Conservation (phyloP, 2,329 filamentous ascomycete genomes). For the Elsinoe fawcettii region DNA sequence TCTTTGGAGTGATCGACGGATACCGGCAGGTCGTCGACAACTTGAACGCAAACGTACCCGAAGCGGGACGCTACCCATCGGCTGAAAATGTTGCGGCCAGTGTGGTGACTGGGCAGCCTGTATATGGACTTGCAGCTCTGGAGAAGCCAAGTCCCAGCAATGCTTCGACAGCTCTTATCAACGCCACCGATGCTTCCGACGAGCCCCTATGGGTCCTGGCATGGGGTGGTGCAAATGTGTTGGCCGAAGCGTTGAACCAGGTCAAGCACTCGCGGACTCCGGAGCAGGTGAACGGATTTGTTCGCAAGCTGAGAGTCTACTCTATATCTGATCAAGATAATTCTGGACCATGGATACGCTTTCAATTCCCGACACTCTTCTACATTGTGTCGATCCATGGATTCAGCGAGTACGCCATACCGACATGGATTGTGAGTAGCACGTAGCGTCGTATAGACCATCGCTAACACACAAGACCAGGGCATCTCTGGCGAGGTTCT, state of each 20-base stretch:
- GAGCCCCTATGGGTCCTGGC: slow-evolving; percentile 40
- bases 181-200: slow-evolving; percentile 22
- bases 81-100: slow-evolving; percentile 20
- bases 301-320: slow-evolving; percentile 43
- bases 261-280: slow-evolving; percentile 25
- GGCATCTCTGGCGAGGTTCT: slow-evolving; percentile 47
- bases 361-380: slow-evolving; percentile 46
- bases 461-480: slow-evolving; percentile 45
- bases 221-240: slow-evolving; percentile 47
- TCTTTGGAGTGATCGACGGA: slow-evolving; percentile 24
- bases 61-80: slow-evolving; percentile 23
- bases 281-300: slow-evolving; percentile 31
- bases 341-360: slow-evolving; percentile 49
- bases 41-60: slow-evolving; percentile 34
- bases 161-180: slow-evolving; percentile 21
- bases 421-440: slow-evolving; percentile 1
- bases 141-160: slow-evolving; percentile 23
- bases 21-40: slow-evolving; percentile 33
- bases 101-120: slow-evolving; percentile 32
- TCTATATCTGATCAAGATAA: slow-evolving; percentile 55
- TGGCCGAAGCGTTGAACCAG: slow-evolving; percentile 43
- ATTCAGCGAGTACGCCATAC: slow-evolving; percentile 45
- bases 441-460: neutral
- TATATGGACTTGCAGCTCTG: slow-evolving; percentile 33
- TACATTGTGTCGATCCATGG: slow-evolving; percentile 51